phyloP scores from a whole-genome alignment of 768 basidiomycete genomes.

The Bullera alba region DNA sequence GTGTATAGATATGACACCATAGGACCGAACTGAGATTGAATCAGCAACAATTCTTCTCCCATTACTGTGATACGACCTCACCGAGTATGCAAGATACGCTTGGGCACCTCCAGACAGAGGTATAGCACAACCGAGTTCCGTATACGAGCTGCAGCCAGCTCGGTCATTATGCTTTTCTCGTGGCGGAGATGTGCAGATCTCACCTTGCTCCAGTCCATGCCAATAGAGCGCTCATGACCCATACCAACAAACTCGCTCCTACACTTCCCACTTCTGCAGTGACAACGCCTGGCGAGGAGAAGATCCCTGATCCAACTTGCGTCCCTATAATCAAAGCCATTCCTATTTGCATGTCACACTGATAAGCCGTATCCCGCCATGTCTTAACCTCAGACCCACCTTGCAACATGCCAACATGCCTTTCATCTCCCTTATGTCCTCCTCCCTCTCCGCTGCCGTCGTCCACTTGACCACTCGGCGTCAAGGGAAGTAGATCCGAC shows the following conservation, averaged over 20 bases:
- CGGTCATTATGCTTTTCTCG: no score
- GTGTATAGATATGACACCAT: constrained; percentile 74
- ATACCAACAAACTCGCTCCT: constrained; percentile 79
- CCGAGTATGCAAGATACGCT: constrained; percentile 76
- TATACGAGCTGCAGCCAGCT: constrained; percentile 61
- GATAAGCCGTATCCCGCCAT: no score
- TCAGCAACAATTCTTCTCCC: background rate
- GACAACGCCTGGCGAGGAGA: constrained; percentile 88
- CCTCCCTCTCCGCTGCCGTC: no score
- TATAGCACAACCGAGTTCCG: constrained; percentile 83
- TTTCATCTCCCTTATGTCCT: constrained; percentile 56
- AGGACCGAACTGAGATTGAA: constrained; percentile 42
- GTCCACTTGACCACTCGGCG: constrained; percentile 55
- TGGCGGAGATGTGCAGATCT: constrained; percentile 1
- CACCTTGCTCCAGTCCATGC: constrained; percentile 81
- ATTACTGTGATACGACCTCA: constrained; percentile 50
- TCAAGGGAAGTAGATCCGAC: constrained; percentile 67
- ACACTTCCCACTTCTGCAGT: constrained; percentile 82
- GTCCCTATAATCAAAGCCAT: constrained; percentile 75
- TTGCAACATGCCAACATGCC: constrained; percentile 67
- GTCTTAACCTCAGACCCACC: constrained; percentile 50
- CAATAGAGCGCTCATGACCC: constrained; percentile 73
- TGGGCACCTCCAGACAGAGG: constrained; percentile 57
- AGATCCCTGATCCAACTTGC: constrained; percentile 90
- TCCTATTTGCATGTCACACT: constrained; percentile 50